Base-by-base conservation (phyloP, 257 asterid species). In the Misopates orontium region DNA sequence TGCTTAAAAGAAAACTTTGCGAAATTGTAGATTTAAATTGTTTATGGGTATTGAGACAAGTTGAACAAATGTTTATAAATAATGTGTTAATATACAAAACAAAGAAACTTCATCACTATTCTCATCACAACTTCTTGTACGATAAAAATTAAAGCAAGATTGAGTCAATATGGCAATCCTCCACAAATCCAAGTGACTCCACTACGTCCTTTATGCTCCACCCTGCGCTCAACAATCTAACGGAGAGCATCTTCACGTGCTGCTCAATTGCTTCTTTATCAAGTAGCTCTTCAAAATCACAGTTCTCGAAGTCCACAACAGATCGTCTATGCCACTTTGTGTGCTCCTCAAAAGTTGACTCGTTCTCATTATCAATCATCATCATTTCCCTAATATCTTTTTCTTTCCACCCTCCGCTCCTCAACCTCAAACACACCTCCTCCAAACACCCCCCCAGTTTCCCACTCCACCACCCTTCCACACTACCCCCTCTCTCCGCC, bases 351-450 rank as follows among this genome's bases (percentile, higher is more conserved):
- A n/a, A n/a, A 17, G 17, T 16, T 16, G 56, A 56, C 66, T 77
- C 79, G 14, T n/a, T n/a, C n/a, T 77, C 6, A 41, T 77, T 88
- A 78, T 80, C 87, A 81, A 89, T 81, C 83, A 80, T 75, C 98
- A 91, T 82, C 98, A 91, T 91, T 75, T 91, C 98, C 78, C 83
- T 80, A 5, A 91, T 92, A 2, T 92, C 98, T 74, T 92, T 88
- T 70, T 89, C 96, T 21, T 74, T 84, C 98, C 98, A 92, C 60
- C 98, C 98, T 17, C 93, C 98, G 14, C 73, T 71, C 62, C 81
- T 85, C 71, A 92, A 70, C 78, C 84, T 75, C 87, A 78, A 49
- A 44, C 75, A 69, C 68, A 80, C 78, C 71, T 71, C 84, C 72
- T 87, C 98, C 71, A 92, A 69, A 42, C 84, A 81, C 15, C 77